A percentile compares a stretch with the other conserved stretches of the same genome.
phyloP scores from a whole-genome alignment of 345 rosid genomes.

The Jatropha curcas region DNA sequence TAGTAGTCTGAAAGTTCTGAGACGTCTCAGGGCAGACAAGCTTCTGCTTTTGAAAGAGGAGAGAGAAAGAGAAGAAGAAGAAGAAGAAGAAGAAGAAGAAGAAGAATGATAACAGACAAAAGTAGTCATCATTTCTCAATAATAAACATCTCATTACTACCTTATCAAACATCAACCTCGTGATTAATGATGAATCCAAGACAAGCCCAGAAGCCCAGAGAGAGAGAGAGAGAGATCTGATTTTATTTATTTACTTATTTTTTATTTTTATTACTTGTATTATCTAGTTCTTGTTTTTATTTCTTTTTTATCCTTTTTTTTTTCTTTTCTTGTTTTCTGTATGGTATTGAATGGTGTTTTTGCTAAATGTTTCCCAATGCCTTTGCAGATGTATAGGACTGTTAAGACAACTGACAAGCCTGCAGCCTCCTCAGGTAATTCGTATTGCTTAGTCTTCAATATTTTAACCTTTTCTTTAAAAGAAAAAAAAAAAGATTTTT shows the following conservation, averaged over 20 bases:
- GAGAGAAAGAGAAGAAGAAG: constrained; percentile 13
- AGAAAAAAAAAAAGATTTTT: too few species aligned
- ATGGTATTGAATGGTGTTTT: not conserved
- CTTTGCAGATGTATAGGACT: constrained; percentile 84
- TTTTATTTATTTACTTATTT: not conserved
- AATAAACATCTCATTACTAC: constrained; percentile 47
- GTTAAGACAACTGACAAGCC: constrained; percentile 86
- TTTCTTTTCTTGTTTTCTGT: not conserved
- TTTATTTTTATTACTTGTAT: not conserved
- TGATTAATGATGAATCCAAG: constrained; percentile 49
- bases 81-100: constrained; percentile 21
- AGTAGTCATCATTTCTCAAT: constrained; percentile 82
- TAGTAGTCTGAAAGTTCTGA: constrained; percentile 45
- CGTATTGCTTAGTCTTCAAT: constrained; percentile 27
- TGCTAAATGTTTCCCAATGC: constrained; percentile 3
- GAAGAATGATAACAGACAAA: constrained; percentile 39
- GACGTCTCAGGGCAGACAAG: constrained; percentile 37
- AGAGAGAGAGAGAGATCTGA: not conserved
- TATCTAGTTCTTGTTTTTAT: not conserved
- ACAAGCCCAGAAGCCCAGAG: constrained; percentile 30
- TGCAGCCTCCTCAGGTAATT: constrained; percentile 81
- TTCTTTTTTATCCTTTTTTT: constrained; percentile 9
- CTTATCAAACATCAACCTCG: constrained; percentile 73
- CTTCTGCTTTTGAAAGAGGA: constrained; percentile 35
- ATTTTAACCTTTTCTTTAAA: constrained; percentile 12